Percentiles rank a stretch among this genome's conserved stretches.
These are phyloP conservation scores for Diaporthe batatas DNA, from an alignment of 2,329 filamentous ascomycete genomes.

Conservation along the genomic window DNA sequence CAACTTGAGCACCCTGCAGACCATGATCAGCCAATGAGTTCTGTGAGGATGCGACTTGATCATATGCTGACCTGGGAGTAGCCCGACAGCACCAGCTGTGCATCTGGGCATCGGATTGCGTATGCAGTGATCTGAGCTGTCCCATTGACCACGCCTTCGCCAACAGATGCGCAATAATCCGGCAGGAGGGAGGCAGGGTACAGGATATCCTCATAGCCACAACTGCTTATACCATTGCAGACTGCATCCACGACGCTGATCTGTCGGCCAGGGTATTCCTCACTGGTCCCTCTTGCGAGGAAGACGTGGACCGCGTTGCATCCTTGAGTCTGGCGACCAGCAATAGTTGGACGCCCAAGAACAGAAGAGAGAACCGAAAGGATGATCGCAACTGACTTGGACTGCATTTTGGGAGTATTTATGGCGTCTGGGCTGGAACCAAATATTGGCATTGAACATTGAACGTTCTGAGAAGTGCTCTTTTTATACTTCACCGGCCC, in stretches of 20 bases:
- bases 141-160: conserved; percentile 31
- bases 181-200: conserved; percentile 30
- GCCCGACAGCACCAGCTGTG: conserved; percentile 35
- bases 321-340: background rate
- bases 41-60: background rate
- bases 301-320: conserved; percentile 33
- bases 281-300: conserved; percentile 25
- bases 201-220: conserved; percentile 37
- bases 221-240: conserved; percentile 27
- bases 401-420: conserved; percentile 10
- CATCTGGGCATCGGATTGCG: conserved; percentile 22
- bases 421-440: background rate
- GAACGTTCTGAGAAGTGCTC: background rate
- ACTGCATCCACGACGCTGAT: conserved; percentile 20
- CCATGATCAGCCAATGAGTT: background rate
- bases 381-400: background rate
- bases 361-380: background rate
- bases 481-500: background rate
- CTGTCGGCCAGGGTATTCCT: conserved; percentile 29
- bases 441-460: background rate
- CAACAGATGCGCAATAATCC: conserved; percentile 38
- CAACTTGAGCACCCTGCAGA: conserved; percentile 36
- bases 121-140: conserved; percentile 39
- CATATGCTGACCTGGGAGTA: conserved; percentile 33
- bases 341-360: conserved; percentile 8